Percentiles rank a stretch among this genome's conserved stretches.
These are phyloP conservation scores for Penicillium capsulatum DNA, from an alignment of 2,329 filamentous ascomycete genomes.

Conservation along the genomic window DNA sequence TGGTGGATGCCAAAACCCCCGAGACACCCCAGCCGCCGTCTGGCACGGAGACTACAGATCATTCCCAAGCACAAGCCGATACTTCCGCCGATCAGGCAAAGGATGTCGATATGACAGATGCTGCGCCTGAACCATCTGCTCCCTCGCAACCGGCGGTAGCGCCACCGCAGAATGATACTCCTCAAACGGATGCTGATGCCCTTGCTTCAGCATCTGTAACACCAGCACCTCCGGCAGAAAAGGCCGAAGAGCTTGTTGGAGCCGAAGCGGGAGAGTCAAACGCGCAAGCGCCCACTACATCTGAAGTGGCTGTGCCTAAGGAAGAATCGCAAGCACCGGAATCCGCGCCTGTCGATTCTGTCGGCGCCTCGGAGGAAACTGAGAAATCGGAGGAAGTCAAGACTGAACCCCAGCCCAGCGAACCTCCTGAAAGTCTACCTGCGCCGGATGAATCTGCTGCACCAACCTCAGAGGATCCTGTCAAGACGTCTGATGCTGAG, in stretches of 20 bases:
- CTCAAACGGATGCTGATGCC: conserved; percentile 4
- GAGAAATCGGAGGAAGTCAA: conserved; percentile 1
- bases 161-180: conserved; percentile 1
- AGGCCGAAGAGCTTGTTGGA: conserved; percentile 2
- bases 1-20: conserved; percentile 44
- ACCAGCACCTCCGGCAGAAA: conserved; percentile 6
- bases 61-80: conserved; percentile 11
- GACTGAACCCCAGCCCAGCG: conserved; percentile 2
- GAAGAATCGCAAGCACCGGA: conserved; percentile 8
- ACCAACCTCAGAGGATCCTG: neutral
- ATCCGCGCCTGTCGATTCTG: neutral
- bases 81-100: conserved; percentile 14
- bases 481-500: too few species aligned
- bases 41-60: conserved; percentile 18
- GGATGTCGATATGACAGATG: conserved; percentile 22
- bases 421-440: neutral
- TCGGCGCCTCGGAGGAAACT: neutral
- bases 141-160: conserved; percentile 6
- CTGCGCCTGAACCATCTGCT: conserved; percentile 8
- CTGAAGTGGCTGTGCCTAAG: conserved; percentile 1
- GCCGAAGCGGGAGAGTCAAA: neutral
- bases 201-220: conserved; percentile 8
- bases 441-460: neutral
- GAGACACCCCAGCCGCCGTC: conserved; percentile 33
- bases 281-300: neutral